Conservation (phyloP, 2,329 filamentous ascomycete genomes). For the Epichloe gansuensis region DNA sequence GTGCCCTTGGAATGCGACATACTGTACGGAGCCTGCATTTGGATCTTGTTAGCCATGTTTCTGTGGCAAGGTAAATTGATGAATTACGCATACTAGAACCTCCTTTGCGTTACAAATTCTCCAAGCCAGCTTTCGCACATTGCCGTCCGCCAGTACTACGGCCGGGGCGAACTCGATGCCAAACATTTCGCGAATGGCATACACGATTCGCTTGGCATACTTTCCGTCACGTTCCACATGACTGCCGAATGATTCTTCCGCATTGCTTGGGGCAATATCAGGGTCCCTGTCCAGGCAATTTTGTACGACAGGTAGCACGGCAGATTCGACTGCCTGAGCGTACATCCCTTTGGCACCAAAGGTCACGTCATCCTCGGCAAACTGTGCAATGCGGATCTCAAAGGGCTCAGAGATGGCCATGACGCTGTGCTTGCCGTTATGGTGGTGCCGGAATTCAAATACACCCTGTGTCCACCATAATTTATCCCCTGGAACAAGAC, state of each 20-base stretch:
- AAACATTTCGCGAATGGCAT: constrained; percentile 93
- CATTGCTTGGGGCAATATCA: constrained; percentile 71
- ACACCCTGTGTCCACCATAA: constrained; percentile 95
- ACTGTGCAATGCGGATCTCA: constrained; percentile 72
- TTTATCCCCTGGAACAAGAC: constrained; percentile 86
- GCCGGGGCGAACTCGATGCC: constrained; percentile 90
- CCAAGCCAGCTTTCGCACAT: constrained; percentile 83
- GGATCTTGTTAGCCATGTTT: background rate
- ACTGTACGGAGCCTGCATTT: constrained; percentile 54
- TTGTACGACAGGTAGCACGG: constrained; percentile 69
- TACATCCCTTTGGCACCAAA: constrained; percentile 47
- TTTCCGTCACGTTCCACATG: constrained; percentile 79
- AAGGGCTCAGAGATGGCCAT: constrained; percentile 93
- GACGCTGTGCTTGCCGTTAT: constrained; percentile 81
- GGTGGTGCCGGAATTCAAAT: constrained; percentile 95
- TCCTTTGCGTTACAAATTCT: constrained; percentile 92
- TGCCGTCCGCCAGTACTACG: constrained; percentile 86
- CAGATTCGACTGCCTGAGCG: constrained; percentile 58
- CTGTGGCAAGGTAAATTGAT: too few species aligned
- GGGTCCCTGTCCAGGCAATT: constrained; percentile 91
- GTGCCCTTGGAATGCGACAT: constrained; percentile 55
- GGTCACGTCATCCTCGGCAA: constrained; percentile 62
- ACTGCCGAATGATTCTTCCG: constrained; percentile 73
- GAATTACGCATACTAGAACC: constrained; percentile 57
- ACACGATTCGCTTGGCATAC: constrained; percentile 81